Conservation (phyloP, 129 eudicot genomes). For the Ambrosia trifida region DNA sequence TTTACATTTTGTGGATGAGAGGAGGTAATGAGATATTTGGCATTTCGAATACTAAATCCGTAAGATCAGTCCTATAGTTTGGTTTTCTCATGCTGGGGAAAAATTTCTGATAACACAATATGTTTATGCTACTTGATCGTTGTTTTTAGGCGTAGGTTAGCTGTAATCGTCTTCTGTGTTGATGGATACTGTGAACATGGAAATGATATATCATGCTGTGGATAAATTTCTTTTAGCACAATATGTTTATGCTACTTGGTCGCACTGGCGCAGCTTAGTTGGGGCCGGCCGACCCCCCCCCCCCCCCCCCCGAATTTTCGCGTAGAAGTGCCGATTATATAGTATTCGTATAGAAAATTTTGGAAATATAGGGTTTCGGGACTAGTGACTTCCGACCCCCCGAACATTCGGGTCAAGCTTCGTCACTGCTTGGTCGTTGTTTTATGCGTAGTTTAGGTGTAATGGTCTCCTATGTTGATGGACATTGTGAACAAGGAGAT, state of each 20-base stretch:
- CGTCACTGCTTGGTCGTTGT: neutral
- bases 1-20: conserved; percentile 17
- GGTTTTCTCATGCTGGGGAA: neutral
- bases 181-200: too few species aligned
- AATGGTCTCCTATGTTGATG: conserved; percentile 14
- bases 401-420: too few species aligned
- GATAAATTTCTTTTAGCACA: neutral
- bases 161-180: too few species aligned
- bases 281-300: too few species aligned
- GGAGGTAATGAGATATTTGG: neutral
- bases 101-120: neutral
- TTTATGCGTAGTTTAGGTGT: neutral
- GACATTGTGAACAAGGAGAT: neutral
- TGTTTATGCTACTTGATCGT: neutral
- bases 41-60: too few species aligned
- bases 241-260: neutral
- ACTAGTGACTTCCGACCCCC: too few species aligned
- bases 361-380: too few species aligned
- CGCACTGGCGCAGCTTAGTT: too few species aligned
- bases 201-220: neutral
- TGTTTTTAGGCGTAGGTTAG: too few species aligned
- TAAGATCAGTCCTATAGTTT: neutral
- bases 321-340: too few species aligned
- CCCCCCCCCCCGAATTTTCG: too few species aligned
- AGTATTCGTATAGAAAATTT: too few species aligned